A percentile compares a stretch with the other conserved stretches of the same genome.
These are phyloP conservation scores for Coniella vitis DNA, from an alignment of 2,329 filamentous ascomycete genomes.

Conservation along the genomic window DNA sequence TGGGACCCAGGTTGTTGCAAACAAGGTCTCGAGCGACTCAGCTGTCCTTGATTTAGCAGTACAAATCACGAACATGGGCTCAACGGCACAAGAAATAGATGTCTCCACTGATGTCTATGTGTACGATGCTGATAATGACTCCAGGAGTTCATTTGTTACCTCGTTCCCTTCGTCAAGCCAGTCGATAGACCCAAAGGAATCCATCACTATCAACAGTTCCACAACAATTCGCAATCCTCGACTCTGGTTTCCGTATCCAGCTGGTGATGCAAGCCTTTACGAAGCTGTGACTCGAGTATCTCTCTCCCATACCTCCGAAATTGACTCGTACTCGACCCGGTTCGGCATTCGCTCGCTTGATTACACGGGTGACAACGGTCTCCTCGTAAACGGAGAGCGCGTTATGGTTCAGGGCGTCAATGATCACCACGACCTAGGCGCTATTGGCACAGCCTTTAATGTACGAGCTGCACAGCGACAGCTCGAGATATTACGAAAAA, in stretches of 20 bases:
- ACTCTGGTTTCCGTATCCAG: conserved; percentile 42
- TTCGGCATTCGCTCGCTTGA: conserved; percentile 42
- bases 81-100: conserved; percentile 25
- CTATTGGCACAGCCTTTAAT: conserved; percentile 45
- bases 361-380: conserved; percentile 33
- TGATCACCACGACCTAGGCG: conserved; percentile 46
- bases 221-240: conserved; percentile 30
- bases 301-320: conserved; percentile 15
- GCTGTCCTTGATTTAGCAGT: conserved; percentile 39
- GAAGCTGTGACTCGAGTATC: conserved; percentile 36
- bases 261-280: conserved; percentile 40
- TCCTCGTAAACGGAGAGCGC: conserved; percentile 39
- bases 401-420: conserved; percentile 40
- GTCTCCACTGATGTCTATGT: conserved; percentile 34
- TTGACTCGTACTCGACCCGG: conserved; percentile 41
- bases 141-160: conserved; percentile 24
- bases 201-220: conserved; percentile 28
- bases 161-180: conserved; percentile 26
- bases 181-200: conserved; percentile 26
- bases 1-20: conserved; percentile 43
- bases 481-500: conserved; percentile 40
- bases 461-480: conserved; percentile 40
- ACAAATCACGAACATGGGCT: conserved; percentile 37
- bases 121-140: conserved; percentile 27
- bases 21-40: conserved; percentile 34